Evolutionary conservation across 2,329 filamentous ascomycete genomes (phyloP), one percentile per base, ranked within the genome.

Genomic region (Pleurostoma richardsiae): DNA sequence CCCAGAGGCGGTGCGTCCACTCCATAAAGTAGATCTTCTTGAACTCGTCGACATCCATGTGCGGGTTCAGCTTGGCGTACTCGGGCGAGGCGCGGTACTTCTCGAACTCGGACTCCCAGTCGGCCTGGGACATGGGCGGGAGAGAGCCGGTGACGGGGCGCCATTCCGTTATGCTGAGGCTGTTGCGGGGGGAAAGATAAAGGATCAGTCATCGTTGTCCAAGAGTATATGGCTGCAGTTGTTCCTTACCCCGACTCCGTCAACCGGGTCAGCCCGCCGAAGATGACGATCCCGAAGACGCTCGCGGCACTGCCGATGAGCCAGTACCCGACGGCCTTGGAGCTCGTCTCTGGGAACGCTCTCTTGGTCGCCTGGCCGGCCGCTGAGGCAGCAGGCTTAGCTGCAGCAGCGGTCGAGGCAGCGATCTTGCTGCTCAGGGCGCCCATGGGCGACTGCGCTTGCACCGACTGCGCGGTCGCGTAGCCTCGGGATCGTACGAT

Each of bases 11-110:
- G 68, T 99, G 94, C 40, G 85, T 83, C 94, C 94, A 99, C 74
- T 99, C 94, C 94, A 97, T 97, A 67, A 87, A 99, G 78, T 97
- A 99, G 56, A 99, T 99, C 64, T 94, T 86, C 69, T 97, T 96
- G 74, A 97, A 99, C 65, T 99, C 94, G 49, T 84, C 79, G 47
- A 99, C 76, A 30, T 80, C 86, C 94, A 99, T 99, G 65, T 89
- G 82, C 30, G 91, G 86, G 71, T 99, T 99, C 56, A 99, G 78
- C 52, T 90, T 80, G 61, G 88, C 83, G 72, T 92, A 99, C 68
- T 99, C 94, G 52, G 94, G 94, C 26, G 90, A 96, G 40, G 86
- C 82, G 54, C 86, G 85, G 74, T 99, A 99, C 68, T 95, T 94
- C 47, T 83, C 74, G 70, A 97, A 99, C 61, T 97, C 94, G 54